These are phyloP conservation scores for Schizosaccharomyces versatilis DNA, from an alignment of 1,139 yeast species.

Conservation along the genomic window DNA sequence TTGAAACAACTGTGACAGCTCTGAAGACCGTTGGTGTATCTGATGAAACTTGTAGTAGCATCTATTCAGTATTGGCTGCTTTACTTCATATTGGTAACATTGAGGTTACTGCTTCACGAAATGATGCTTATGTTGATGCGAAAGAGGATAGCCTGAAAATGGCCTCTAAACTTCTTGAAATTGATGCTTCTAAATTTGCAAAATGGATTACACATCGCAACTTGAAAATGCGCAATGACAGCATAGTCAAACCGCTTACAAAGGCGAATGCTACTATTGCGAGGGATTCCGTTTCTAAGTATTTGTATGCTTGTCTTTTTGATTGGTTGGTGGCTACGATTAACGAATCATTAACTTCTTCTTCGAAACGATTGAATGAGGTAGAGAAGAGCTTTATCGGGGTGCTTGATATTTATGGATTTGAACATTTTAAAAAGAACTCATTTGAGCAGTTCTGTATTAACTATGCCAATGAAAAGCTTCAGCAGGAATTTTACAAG, in stretches of 20 bases:
- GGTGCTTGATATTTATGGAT: constrained; percentile 91
- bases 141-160: constrained; percentile 70
- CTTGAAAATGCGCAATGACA: constrained; percentile 78
- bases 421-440: constrained; percentile 83
- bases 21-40: constrained; percentile 56
- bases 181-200: constrained; percentile 51
- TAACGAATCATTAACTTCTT: constrained; percentile 39
- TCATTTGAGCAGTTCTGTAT: constrained; percentile 95
- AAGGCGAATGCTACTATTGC: constrained; percentile 77
- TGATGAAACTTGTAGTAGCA: constrained; percentile 35
- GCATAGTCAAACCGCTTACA: constrained; percentile 63
- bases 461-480: constrained; percentile 89
- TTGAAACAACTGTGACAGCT: constrained; percentile 51
- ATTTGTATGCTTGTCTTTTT: constrained; percentile 72
- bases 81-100: constrained; percentile 84
- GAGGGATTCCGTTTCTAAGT: constrained; percentile 88
- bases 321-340: constrained; percentile 86
- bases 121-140: constrained; percentile 57
- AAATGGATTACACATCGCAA: constrained; percentile 91
- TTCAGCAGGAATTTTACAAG: constrained; percentile 92
- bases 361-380: constrained; percentile 36
- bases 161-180: constrained; percentile 70
- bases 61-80: constrained; percentile 68
- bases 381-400: constrained; percentile 64
- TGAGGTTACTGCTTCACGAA: constrained; percentile 65